phyloP scores from a whole-genome alignment of 768 basidiomycete genomes.

The Serendipita sp. region DNA sequence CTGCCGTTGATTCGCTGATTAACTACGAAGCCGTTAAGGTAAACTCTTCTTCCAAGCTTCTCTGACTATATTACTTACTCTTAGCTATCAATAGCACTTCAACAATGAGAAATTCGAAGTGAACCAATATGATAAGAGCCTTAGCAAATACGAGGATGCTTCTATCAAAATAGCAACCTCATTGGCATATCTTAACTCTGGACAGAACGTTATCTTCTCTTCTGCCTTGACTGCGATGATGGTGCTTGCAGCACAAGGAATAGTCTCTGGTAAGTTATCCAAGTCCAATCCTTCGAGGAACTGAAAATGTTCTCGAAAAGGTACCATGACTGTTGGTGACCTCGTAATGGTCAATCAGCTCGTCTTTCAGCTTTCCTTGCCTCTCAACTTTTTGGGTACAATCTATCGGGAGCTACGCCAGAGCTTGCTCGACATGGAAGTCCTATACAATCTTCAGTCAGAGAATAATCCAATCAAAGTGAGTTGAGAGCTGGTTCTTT shows the following conservation, averaged over 20 bases:
- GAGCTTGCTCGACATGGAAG: slow-evolving; percentile 93
- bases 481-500: slow-evolving; percentile 9
- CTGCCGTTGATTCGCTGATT: slow-evolving; percentile 88
- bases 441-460: slow-evolving; percentile 75
- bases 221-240: slow-evolving; percentile 85
- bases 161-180: slow-evolving; percentile 92
- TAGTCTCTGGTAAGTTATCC: slow-evolving; percentile 46
- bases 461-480: slow-evolving; percentile 61
- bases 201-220: slow-evolving; percentile 94
- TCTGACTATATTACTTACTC: background rate
- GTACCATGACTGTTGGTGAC: slow-evolving; percentile 92
- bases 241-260: slow-evolving; percentile 91
- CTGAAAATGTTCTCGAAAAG: slow-evolving; percentile 29
- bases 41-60: slow-evolving; percentile 6
- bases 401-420: slow-evolving; percentile 96
- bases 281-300: slow-evolving; percentile 20
- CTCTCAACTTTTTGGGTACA: slow-evolving; percentile 91
- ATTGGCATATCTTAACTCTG: slow-evolving; percentile 83
- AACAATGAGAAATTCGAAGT: slow-evolving; percentile 93
- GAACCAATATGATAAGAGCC: slow-evolving; percentile 77
- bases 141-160: slow-evolving; percentile 75
- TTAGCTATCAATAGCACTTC: slow-evolving; percentile 50
- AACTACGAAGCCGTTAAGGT: slow-evolving; percentile 99
- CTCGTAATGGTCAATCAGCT: slow-evolving; percentile 99
- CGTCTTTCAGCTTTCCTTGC: slow-evolving; percentile 91